Evolutionary conservation across 78 protist species (phyloP).

Genomic region (Dictyostelium firmibasis): DNA sequence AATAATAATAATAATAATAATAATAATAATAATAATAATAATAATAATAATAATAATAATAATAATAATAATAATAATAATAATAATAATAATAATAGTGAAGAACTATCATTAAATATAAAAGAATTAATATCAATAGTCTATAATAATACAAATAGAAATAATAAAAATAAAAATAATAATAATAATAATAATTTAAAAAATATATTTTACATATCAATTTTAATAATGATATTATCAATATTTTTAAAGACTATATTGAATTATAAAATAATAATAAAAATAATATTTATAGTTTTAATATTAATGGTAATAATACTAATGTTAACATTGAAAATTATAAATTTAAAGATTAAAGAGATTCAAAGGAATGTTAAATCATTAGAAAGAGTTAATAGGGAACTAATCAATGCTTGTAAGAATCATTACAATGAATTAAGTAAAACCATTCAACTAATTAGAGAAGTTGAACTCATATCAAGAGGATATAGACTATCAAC

Average conservation of each 20-base stretch:
- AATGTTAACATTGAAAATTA: background rate
- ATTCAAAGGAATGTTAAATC: background rate
- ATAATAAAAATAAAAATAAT: background rate
- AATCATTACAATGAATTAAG: background rate
- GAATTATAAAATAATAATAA: background rate
- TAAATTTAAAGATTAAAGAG: background rate
- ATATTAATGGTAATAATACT: background rate
- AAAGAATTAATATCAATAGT: background rate
- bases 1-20: too few species aligned
- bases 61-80: background rate
- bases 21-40: background rate
- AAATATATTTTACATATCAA: background rate
- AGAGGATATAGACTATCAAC: conserved; percentile 67
- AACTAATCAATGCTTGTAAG: background rate
- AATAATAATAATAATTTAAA: background rate
- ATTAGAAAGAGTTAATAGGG: background rate
- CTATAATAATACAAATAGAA: background rate
- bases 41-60: background rate
- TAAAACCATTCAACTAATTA: background rate
- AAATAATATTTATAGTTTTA: background rate
- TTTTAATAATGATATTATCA: background rate
- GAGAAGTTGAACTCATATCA: conserved; percentile 60
- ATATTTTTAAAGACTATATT: background rate
- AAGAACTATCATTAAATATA: background rate
- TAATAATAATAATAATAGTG: background rate